Evolutionary conservation across 768 basidiomycete genomes (phyloP), one percentile per base, ranked within the genome.

Genomic region (Pleurotus eryngii): DNA sequence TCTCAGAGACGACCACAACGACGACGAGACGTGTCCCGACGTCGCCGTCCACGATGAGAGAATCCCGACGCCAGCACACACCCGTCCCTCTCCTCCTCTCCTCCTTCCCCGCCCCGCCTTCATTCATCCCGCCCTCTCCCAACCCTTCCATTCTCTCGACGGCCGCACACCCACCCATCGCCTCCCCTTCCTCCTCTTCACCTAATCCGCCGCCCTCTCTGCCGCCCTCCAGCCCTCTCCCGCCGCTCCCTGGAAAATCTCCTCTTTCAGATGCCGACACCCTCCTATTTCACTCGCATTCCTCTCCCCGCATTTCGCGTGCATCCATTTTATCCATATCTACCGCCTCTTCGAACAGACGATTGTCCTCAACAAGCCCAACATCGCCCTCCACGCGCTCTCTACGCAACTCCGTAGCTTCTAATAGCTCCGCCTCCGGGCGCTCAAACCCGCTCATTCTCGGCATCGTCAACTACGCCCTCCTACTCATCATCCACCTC

Each of bases 71-170:
- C 7, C 39, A 54, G 24, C 51, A 54, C 51, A 54, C 51, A 6
- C 43, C 58, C 14, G 40, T 61, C 58, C 56, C 64, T 49, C 22
- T 59, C 27, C 70, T 77, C 26, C 67, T 79, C 54, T 72, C 76
- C 59, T 67, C 74, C 2, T 77, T 79, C 57, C 77, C 78, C 2
- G 62, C 58, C 1, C 76, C 77, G 14, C 78, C 79, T 0, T 71
- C 76, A 0, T 73, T 75, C 45, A 56, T 56, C 55, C 55, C 55
- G 14, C 45, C 55, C 18, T 56, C 55, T 8, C 55, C 54, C 54
- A 42, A 46, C 54, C 54, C 46, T 38, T 24, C 55, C 24, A 46
- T 17, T 45, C n/a, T 45, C n/a, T 17, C n/a, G 11, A 9, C 20
- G n/a, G 8, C n/a, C 42, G 42, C 42, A 9, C 30, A 35, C 9